Conservation (phyloP, 768 basidiomycete genomes). For the Boletus reticulatus region DNA sequence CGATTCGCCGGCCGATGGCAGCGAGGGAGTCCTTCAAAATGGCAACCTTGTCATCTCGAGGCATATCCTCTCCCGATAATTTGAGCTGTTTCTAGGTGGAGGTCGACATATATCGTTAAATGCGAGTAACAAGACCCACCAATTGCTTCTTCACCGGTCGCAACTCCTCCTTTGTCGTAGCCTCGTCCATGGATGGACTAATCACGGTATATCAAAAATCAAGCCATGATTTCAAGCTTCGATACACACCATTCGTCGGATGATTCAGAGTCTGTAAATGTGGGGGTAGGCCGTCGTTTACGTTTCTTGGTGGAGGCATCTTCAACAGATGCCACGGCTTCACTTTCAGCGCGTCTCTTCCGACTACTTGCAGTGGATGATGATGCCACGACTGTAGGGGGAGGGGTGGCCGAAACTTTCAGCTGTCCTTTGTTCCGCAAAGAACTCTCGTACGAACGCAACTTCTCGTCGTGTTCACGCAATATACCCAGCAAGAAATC, state of each 20-base stretch:
- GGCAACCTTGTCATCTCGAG: slow-evolving; percentile 92
- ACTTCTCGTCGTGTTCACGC: slow-evolving; percentile 86
- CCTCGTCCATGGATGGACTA: slow-evolving; percentile 95
- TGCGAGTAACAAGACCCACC: slow-evolving; percentile 42
- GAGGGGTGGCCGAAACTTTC: slow-evolving; percentile 73
- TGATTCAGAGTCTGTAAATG: slow-evolving; percentile 92
- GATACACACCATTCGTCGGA: slow-evolving; percentile 84
- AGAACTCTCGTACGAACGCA: slow-evolving; percentile 84
- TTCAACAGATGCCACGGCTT: slow-evolving; percentile 80
- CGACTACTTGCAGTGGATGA: slow-evolving; percentile 55
- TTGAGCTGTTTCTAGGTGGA: slow-evolving; percentile 87
- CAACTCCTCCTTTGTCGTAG: slow-evolving; percentile 87
- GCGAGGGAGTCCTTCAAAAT: slow-evolving; percentile 94
- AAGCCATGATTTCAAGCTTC: not conserved
- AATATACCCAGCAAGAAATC: slow-evolving; percentile 88
- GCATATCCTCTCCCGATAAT: slow-evolving; percentile 88
- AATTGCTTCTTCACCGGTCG: slow-evolving; percentile 97
- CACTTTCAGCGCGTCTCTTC: slow-evolving; percentile 82
- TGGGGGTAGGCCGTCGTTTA: slow-evolving; percentile 93
- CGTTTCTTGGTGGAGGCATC: slow-evolving; percentile 66
- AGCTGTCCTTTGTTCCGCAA: slow-evolving; percentile 67
- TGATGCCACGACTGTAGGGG: slow-evolving; percentile 68
- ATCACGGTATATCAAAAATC: slow-evolving; percentile 3
- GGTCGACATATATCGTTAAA: slow-evolving; percentile 1
- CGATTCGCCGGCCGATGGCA: slow-evolving; percentile 91